phyloP scores from a whole-genome alignment of 805 yeast genomes.

The Saccharomyces jurei region DNA sequence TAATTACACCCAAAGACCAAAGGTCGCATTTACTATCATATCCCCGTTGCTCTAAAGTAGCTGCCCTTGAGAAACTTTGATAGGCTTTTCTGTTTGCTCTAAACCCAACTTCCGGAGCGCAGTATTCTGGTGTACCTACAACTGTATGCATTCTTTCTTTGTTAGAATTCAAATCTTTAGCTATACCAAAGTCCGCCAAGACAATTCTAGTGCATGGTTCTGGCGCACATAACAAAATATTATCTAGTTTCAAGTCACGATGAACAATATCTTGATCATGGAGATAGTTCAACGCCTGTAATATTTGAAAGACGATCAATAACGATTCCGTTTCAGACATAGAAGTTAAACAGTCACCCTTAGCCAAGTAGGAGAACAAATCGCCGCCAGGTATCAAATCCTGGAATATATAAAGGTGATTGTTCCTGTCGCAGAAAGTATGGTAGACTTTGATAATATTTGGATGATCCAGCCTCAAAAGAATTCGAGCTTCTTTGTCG shows the following conservation, averaged over 20 bases:
- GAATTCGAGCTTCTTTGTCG: slow-evolving; percentile 38
- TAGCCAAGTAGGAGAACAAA: slow-evolving; percentile 45
- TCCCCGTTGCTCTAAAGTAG: slow-evolving; percentile 30
- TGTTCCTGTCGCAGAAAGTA: slow-evolving; percentile 20
- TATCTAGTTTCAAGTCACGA: slow-evolving; percentile 60
- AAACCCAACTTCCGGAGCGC: slow-evolving; percentile 64
- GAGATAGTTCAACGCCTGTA: slow-evolving; percentile 47
- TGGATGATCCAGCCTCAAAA: slow-evolving; percentile 37
- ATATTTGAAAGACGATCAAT: slow-evolving; percentile 46
- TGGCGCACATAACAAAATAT: slow-evolving; percentile 49
- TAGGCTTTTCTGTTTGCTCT: slow-evolving; percentile 27
- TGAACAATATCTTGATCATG: slow-evolving; percentile 52
- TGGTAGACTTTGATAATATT: slow-evolving; percentile 42
- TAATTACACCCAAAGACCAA: slow-evolving; percentile 61
- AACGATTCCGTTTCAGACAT: slow-evolving; percentile 49
- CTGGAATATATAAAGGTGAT: slow-evolving; percentile 38
- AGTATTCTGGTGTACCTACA: slow-evolving; percentile 61
- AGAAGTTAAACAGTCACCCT: slow-evolving; percentile 33
- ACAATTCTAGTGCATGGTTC: slow-evolving; percentile 45
- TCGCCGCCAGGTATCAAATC: slow-evolving; percentile 52
- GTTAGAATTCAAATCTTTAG: slow-evolving; percentile 28
- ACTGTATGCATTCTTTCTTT: slow-evolving; percentile 39
- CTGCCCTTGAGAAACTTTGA: slow-evolving; percentile 21
- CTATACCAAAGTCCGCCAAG: slow-evolving; percentile 64
- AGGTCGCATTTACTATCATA: slow-evolving; percentile 54